Evolutionary conservation across 2,329 filamentous ascomycete genomes (phyloP), one percentile per base, ranked within the genome.

Genomic region (Talaromyces islandicus): DNA sequence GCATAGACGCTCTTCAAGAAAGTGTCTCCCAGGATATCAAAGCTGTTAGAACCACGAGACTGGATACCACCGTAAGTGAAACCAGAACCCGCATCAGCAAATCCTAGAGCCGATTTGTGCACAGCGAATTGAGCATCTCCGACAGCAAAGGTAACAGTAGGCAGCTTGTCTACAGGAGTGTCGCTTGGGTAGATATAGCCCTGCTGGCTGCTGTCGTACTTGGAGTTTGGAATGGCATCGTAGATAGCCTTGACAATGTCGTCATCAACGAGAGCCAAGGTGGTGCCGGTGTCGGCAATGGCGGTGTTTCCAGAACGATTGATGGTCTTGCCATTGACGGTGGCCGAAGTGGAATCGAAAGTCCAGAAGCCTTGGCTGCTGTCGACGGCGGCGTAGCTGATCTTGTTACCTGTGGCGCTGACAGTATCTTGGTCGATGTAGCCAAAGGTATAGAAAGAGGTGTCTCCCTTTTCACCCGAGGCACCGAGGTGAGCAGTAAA

Each of bases 211-310:
- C 73, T 66, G 64, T 86, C 81, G 67, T 86, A 86, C 52, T 71
- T 78, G 10, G 85, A 78, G 14, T 85, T 86, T 3, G 83, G 81
- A 61, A 91, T 89, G 32, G 81, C 76, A 56, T 76, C 77, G 71
- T 91, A 91, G 63, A 91, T 79, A 2, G 81, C 81, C 61, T 85
- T 75, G 68, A 83, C 86, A 12, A 83, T 79, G 1, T 73, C 69
- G 68, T 91, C 88, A 46, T 83, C 81, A 53, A 90, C 78, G 32
- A 91, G 78, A 1, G 83, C 83, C 55, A 91, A 80, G 0, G 87
- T 88, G 30, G 88, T 90, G 59, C 87, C 88, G 0, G 88, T 91
- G 70, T 91, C 88, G 35, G 83, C 85, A 65, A 91, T 89, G 53
- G 88, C 86, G 30, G 77, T 85, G 73, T 90, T 90, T 54, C 78